A percentile compares a stretch with the other conserved stretches of the same genome.
Evolutionary conservation across 345 rosid genomes (phyloP).

Genomic region (Reutealis trisperma): DNA sequence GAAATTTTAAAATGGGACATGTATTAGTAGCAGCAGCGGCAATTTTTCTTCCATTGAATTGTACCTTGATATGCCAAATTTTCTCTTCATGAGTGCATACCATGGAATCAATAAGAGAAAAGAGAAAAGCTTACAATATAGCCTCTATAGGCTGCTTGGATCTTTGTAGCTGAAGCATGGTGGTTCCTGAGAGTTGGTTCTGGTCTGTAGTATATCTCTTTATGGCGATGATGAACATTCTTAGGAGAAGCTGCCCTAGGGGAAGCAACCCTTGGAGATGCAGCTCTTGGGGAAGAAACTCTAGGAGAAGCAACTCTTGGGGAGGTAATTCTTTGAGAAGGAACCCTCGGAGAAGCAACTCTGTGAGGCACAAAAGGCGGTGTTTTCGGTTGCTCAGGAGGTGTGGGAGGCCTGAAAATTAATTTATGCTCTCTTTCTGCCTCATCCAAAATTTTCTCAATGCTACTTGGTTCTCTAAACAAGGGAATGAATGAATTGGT

Average conservation of each 20-base stretch:
- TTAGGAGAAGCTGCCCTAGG: conserved; percentile 50
- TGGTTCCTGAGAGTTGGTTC: conserved; percentile 65
- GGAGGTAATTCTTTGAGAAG: conserved; percentile 53
- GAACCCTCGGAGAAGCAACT: conserved; percentile 23
- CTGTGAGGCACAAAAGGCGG: conserved; percentile 48
- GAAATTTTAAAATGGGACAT: background rate
- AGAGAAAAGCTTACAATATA: conserved; percentile 58
- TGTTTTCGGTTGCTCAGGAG: conserved; percentile 49
- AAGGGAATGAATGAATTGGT: conserved; percentile 78
- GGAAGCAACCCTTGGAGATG: conserved; percentile 60
- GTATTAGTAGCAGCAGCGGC: background rate
- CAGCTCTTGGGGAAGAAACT: conserved; percentile 46
- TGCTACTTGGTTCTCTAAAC: conserved; percentile 84
- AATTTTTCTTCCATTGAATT: background rate
- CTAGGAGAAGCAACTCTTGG: conserved; percentile 53
- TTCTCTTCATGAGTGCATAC: too few relatives aligned
- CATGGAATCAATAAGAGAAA: background rate
- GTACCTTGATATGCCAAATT: background rate
- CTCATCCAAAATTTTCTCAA: conserved; percentile 88
- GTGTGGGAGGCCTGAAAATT: conserved; percentile 70
- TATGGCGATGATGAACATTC: conserved; percentile 36
- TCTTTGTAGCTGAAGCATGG: conserved; percentile 69
- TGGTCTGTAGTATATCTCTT: conserved; percentile 55
- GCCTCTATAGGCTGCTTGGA: conserved; percentile 90
- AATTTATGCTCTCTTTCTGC: conserved; percentile 85